phyloP scores from a whole-genome alignment of 1,284 basidiomycete species.

The Cutaneotrichosporon sp. region DNA sequence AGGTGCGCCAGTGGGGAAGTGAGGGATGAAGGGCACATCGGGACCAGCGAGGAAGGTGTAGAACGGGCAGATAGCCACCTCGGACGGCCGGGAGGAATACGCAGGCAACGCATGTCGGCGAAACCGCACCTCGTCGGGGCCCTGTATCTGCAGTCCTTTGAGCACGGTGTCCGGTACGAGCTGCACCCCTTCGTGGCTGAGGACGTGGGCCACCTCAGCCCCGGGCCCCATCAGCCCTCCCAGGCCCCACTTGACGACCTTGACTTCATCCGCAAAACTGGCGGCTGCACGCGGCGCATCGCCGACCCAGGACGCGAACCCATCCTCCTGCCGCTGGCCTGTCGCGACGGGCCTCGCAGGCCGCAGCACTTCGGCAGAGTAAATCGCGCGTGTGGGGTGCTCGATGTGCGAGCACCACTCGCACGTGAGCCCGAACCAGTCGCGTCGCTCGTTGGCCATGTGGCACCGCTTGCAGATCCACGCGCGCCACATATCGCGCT shows the following conservation, averaged over 20 bases:
- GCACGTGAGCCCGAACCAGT: slow-evolving; percentile 41
- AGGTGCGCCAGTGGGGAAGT: slow-evolving; percentile 22
- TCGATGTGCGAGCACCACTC: slow-evolving; percentile 27
- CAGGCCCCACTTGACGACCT: slow-evolving; percentile 30
- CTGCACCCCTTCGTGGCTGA: slow-evolving; percentile 20
- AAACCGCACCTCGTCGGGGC: slow-evolving; percentile 20
- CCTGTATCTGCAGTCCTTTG: slow-evolving; percentile 17
- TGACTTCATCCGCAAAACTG: slow-evolving; percentile 35
- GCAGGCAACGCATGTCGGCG: slow-evolving; percentile 17
- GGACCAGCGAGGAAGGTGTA: slow-evolving; percentile 35
- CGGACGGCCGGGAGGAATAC: slow-evolving; percentile 8
- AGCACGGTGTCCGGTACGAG: slow-evolving; percentile 7
- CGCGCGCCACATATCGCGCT: slow-evolving; percentile 34
- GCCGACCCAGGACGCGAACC: slow-evolving; percentile 22
- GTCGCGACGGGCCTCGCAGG: slow-evolving; percentile 27
- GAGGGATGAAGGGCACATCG: slow-evolving; percentile 16
- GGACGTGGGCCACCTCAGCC: slow-evolving; percentile 27
- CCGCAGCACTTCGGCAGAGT: slow-evolving; percentile 24
- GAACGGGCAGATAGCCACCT: slow-evolving; percentile 32
- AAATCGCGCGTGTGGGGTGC: slow-evolving; percentile 18
- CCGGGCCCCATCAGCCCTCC: slow-evolving; percentile 15
- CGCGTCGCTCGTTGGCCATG: slow-evolving; percentile 33
- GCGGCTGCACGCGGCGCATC: slow-evolving; percentile 16
- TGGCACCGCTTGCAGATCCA: slow-evolving; percentile 40
- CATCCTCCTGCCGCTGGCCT: slow-evolving; percentile 31